Conservation (phyloP, 2,329 filamentous ascomycete genomes). For the Colletotrichum kahawae region DNA sequence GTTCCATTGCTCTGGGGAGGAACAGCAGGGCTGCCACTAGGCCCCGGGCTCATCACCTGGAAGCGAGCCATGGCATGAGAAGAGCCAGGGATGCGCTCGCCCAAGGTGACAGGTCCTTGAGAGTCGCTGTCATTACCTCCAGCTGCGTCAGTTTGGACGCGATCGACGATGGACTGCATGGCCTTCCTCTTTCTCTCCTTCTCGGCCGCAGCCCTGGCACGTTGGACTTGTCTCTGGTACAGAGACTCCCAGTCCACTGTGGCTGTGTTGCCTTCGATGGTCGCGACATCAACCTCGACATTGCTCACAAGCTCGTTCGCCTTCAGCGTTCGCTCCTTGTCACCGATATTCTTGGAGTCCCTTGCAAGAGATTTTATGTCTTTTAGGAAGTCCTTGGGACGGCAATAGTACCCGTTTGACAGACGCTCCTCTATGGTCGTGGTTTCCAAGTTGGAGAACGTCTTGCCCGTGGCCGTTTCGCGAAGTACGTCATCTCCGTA, state of each 20-base stretch:
- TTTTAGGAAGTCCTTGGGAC: conserved; percentile 85
- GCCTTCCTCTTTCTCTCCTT: conserved; percentile 67
- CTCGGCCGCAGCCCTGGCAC: conserved; percentile 64
- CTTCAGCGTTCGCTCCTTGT: conserved; percentile 81
- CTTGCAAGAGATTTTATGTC: conserved; percentile 86
- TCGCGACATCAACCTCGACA: conserved; percentile 89
- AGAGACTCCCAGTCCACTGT: conserved; percentile 82
- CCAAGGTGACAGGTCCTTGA: conserved; percentile 63
- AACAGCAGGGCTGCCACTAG: conserved; percentile 57
- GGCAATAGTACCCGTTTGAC: conserved; percentile 94
- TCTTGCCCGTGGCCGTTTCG: conserved; percentile 79
- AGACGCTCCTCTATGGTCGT: conserved; percentile 94
- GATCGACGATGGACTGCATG: conserved; percentile 58
- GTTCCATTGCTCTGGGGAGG: conserved; percentile 60
- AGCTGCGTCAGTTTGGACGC: conserved; percentile 55
- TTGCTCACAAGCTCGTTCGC: conserved; percentile 92
- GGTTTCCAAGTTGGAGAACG: conserved; percentile 94
- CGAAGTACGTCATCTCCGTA: conserved; percentile 78
- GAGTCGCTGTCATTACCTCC: conserved; percentile 59
- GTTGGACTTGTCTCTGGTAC: conserved; percentile 73
- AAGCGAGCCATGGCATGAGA: conserved; percentile 55
- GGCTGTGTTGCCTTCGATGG: conserved; percentile 71
- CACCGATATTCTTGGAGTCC: conserved; percentile 83
- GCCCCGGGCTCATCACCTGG: conserved; percentile 62
- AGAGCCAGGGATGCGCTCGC: conserved; percentile 65